phyloP scores from a whole-genome alignment of 1,284 basidiomycete genomes.

The Schizopora paradoxa region DNA sequence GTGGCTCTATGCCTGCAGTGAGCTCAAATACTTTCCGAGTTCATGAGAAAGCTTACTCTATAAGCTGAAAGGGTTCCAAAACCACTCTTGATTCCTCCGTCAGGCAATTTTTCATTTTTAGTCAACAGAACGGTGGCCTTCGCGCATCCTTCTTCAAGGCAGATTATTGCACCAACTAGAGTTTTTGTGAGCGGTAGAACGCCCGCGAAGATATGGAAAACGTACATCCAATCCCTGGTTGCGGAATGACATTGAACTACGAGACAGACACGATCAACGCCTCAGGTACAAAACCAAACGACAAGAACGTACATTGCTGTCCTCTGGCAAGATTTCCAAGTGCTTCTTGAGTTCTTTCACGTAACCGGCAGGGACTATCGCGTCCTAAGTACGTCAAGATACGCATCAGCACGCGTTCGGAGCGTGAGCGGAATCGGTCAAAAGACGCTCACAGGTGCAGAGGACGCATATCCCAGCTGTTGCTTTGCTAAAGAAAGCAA shows the following conservation, averaged over 20 bases:
- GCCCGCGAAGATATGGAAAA: conserved; percentile 11
- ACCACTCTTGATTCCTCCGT: conserved; percentile 39
- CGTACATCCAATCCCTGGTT: conserved; percentile 40
- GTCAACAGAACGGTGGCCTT: conserved; percentile 29
- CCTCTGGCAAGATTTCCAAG: conserved; percentile 11
- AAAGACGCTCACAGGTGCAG: conserved; percentile 19
- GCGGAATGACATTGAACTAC: conserved; percentile 25
- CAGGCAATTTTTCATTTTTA: conserved; percentile 25
- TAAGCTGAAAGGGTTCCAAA: conserved; percentile 41
- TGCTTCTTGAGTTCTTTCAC: conserved; percentile 16
- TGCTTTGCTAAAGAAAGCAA: conserved; percentile 19
- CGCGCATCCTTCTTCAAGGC: conserved; percentile 41
- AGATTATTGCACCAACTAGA: conserved; percentile 38
- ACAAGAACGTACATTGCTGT: conserved; percentile 12
- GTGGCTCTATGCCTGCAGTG: conserved; percentile 28
- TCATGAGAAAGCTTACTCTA: conserved; percentile 30
- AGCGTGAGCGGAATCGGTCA: conserved; percentile 20
- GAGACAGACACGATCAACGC: not conserved
- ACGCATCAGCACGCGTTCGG: conserved; percentile 15
- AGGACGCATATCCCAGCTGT: conserved; percentile 19
- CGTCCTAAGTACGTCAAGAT: not conserved
- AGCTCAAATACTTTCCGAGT: not conserved
- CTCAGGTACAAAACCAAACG: not conserved
- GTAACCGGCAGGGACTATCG: conserved; percentile 10
- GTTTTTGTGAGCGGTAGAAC: conserved; percentile 9